Base-by-base conservation (phyloP, 164 flowering plant genomes). In the Sextonia rubra region DNA sequence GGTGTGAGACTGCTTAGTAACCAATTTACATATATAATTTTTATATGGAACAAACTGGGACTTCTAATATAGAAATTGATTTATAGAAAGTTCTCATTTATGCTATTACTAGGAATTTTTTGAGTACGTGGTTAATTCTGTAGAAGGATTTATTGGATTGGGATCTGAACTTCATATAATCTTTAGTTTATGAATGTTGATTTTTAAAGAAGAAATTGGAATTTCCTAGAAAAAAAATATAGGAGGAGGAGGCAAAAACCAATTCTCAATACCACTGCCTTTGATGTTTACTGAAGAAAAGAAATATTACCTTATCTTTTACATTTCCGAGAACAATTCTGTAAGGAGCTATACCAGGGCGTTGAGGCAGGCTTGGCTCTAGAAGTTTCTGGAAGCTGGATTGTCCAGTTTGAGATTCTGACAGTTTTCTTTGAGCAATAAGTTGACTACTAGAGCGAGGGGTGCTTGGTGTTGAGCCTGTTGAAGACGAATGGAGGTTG, bases 351-450 rank as follows among this genome's bases (percentile, higher is more conserved):
- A 91, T 83, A 76, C 90, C 95, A 71, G 98, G 86, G 55, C 80
- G 88, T 27, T 84, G 85, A 65, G 89, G 85, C 60, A 68, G 77
- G 69, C 91, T 91, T 77, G 98, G 98, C 76, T 94, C 98, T 17
- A 94, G 82, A 77, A 94, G 97, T 84, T 87, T 91, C 70, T 88
- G 91, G 81, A 94, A 92, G 80, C 97, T 94, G 81, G 93, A 74
- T 80, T 89, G 86, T 80, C 98, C 98, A 24, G 84, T 78, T 78
- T 85, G 84, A 71, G 97, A 89, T 73, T 91, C 93, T 70, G 90
- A 90, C 9, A 84, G 70, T 84, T 91, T 92, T 80, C 90, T 86
- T 80, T 88, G 91, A 74, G 90, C 84, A 71, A 85, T 78, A 95
- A 89, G 68, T 47, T 79, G 72, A 83, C 90, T 78, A 73, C 80